phyloP scores from a whole-genome alignment of 352 stramenopile species.

The Elongisporangium anandrum region DNA sequence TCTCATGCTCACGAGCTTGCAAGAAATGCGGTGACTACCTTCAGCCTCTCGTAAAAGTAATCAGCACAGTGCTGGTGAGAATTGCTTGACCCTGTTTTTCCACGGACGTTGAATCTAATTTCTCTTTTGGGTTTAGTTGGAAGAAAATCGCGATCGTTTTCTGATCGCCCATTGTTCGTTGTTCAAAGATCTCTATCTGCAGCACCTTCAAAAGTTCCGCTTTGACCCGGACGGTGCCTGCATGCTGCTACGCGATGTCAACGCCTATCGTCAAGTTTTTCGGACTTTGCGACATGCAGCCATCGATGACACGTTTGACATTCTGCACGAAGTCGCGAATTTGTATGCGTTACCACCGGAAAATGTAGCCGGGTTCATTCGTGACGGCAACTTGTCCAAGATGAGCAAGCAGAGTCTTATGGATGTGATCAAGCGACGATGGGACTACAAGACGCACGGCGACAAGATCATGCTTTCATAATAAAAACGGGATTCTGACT shows the following conservation, averaged over 20 bases:
- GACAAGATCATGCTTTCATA: conserved; percentile 63
- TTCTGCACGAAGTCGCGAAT: conserved; percentile 79
- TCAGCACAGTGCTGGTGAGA: conserved; percentile 53
- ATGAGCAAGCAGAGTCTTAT: conserved; percentile 55
- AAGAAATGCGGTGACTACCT: conserved; percentile 71
- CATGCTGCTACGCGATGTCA: conserved; percentile 77
- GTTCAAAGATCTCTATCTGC: conserved; percentile 76
- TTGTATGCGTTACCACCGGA: conserved; percentile 74
- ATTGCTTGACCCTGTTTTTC: neutral
- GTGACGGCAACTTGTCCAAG: conserved; percentile 61
- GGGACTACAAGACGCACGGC: conserved; percentile 78
- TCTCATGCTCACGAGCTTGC: conserved; percentile 66
- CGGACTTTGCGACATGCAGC: conserved; percentile 28
- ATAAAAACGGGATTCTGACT: neutral
- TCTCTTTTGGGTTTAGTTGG: conserved; percentile 27
- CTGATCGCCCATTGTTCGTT: conserved; percentile 37
- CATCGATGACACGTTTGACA: conserved; percentile 68
- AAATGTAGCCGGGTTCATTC: conserved; percentile 72
- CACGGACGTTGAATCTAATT: neutral
- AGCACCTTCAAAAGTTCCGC: conserved; percentile 68
- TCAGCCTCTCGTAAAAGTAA: conserved; percentile 44
- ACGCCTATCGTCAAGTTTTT: conserved; percentile 70
- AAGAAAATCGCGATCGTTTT: conserved; percentile 64
- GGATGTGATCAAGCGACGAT: conserved; percentile 71
- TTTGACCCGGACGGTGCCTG: conserved; percentile 81